Base-by-base conservation (phyloP, 805 yeast species). In the Saturnispora dispora region DNA sequence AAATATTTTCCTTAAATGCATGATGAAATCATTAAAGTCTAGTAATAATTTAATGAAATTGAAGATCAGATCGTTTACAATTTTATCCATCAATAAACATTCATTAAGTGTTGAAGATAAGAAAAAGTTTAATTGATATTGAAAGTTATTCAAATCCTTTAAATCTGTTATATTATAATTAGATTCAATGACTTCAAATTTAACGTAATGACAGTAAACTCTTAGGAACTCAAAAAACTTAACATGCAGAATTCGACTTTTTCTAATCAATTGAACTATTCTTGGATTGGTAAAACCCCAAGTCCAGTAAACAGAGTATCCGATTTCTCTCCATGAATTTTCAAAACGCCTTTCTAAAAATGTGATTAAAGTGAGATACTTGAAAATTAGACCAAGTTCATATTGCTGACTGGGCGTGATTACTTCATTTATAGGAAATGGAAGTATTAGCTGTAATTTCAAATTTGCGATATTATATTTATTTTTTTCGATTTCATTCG, bases 391-490 rank as follows among this genome's bases (percentile, higher is more conserved):
- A 63, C 91, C 96, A 61, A 84, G 88, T 55, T 93, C 88, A 46
- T 81, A 75, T 17, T 88, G 70, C 25, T 83, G 79, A 15, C 88
- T 83, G 50, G 82, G 77, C 17, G 85, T 80, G 1, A 88, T 69
- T 1, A 93, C 72, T 25, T 91, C 71, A 60, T 88, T 88, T 46
- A 88, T 67, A 0, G 99, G 99, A 62, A 88, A 93, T 3, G 97
- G 96, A 22, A 90, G 65, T n/a, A 74, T 66, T 7, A 83, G 53
- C 41, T 82, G 80, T 44, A 84, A 65, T 52, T 77, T 78, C 10
- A 84, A 63, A 47, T 76, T 75, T 45, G 81, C 71, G 1, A 83
- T 70, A 67, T 54, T 58, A 68, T 7, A 37, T 37, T 9, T 37
- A 10, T 20, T 37, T 20, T 60, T 55, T 8, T 28, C 41, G 33